phyloP scores from a whole-genome alignment of 1,139 yeast species.

The Pichia sp. region DNA sequence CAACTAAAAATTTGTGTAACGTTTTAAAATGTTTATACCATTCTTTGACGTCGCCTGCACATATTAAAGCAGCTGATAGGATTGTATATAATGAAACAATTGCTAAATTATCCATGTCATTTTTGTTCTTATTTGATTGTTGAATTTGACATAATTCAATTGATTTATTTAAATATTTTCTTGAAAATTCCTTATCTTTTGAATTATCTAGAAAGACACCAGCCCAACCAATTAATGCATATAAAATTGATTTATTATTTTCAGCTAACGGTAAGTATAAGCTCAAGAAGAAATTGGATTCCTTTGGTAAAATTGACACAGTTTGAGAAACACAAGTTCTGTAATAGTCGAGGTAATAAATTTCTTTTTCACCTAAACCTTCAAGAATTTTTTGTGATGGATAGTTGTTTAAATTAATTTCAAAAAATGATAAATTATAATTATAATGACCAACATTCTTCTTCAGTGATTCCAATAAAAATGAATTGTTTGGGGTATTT shows the following conservation, averaged over 20 bases:
- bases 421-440: neutral
- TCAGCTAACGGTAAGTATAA: constrained; percentile 38
- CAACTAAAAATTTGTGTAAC: constrained; percentile 36
- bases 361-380: constrained; percentile 14
- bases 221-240: constrained; percentile 42
- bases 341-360: constrained; percentile 19
- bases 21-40: constrained; percentile 37
- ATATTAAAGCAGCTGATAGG: constrained; percentile 28
- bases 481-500: neutral
- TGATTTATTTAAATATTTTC: constrained; percentile 14
- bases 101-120: constrained; percentile 14
- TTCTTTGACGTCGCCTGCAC: constrained; percentile 37
- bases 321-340: constrained; percentile 19
- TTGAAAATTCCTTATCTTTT: constrained; percentile 6
- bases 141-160: constrained; percentile 9
- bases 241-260: constrained; percentile 33
- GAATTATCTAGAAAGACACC: constrained; percentile 24
- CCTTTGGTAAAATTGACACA: constrained; percentile 29
- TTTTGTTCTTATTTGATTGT: constrained; percentile 10
- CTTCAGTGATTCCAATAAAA: constrained; percentile 4
- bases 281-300: constrained; percentile 38
- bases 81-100: constrained; percentile 19
- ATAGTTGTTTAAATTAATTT: neutral
- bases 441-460: neutral
- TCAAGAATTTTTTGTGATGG: constrained; percentile 11